Conservation (phyloP, 768 basidiomycete species). For the Collybia sp. region DNA sequence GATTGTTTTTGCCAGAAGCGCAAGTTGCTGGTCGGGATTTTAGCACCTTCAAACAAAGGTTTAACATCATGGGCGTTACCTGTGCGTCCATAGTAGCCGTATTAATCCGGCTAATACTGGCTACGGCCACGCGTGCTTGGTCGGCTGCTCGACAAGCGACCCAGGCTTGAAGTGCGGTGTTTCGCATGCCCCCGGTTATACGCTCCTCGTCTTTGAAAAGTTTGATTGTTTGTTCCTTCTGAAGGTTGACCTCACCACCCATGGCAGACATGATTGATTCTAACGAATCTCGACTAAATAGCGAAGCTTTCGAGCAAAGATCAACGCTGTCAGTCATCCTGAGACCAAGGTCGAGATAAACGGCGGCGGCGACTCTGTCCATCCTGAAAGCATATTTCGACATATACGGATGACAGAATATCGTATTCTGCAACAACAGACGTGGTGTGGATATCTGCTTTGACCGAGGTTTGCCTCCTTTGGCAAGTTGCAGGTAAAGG, state of each 20-base stretch:
- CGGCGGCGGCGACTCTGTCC: constrained; percentile 36
- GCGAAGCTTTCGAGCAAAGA: constrained; percentile 26
- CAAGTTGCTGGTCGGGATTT: constrained; percentile 27
- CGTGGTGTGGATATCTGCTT: constrained; percentile 6
- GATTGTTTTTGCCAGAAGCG: constrained; percentile 29
- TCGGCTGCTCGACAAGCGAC: constrained; percentile 30
- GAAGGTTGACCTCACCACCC: constrained; percentile 27
- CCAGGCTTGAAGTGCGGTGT: constrained; percentile 42
- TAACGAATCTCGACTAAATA: constrained; percentile 22
- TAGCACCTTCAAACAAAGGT: background rate
- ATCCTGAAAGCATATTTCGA: constrained; percentile 38
- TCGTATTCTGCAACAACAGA: constrained; percentile 19
- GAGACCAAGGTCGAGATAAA: constrained; percentile 33
- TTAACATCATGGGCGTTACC: constrained; percentile 14
- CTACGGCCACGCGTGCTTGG: background rate
- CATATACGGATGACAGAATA: constrained; percentile 23
- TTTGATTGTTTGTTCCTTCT: constrained; percentile 16
- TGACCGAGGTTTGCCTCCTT: constrained; percentile 5
- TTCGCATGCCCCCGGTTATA: constrained; percentile 3
- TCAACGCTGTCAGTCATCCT: constrained; percentile 33
- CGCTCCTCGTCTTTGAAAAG: constrained; percentile 26
- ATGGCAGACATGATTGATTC: constrained; percentile 28
- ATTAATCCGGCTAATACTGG: constrained; percentile 16
- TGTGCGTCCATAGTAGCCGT: constrained; percentile 14
- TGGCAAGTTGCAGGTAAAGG: constrained; percentile 19